Evolutionary conservation across 352 stramenopile species (phyloP), one percentile per base, ranked within the genome.

Genomic region (Saprolegnia diclina): DNA sequence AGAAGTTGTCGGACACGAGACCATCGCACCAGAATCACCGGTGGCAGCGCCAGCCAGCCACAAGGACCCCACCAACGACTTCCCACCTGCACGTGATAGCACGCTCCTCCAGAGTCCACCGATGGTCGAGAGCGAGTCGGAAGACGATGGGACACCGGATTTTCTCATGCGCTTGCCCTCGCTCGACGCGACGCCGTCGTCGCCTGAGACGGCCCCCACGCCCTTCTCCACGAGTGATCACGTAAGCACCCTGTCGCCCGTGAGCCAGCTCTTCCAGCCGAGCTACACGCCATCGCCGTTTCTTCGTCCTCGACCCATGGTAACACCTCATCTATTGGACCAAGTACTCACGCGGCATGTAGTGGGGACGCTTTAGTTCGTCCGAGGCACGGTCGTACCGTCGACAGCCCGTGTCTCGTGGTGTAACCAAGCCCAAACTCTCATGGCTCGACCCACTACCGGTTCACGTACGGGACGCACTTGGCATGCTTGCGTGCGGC

Each of bases 401-500:
- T 14, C 42, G 42, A 48, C 42, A 48, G 42, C 42, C 42, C 42
- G 42, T 48, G 42, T 48, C 42, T 7, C 11, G 18, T 3, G 42
- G 42, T 7, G 42, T 48, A 10, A 2, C 5, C 29, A 48, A 48
- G 42, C 2, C 42, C 21, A 53, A 55, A 21, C 44, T 66, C 10
- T 40, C 18, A 13, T 66, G 57, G 57, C 57, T 66, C 10, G 19
- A 66, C 18, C 57, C 26, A 5, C 42, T 66, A 10, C 37, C 53
- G 14, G 11, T n/a, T 5, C 44, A 61, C 35, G 75, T 87, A 19
- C 71, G 76, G 0, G 77, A 89, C 29, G 77, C 83, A 6, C 62
- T 91, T 14, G 67, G 73, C 11, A 82, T 79, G 16, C 65, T 93
- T 18, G 81, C 75, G 9, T 93, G 85, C 45, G 85, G 85, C n/a